These are phyloP conservation scores for Cladophialophora chaetospira DNA, from an alignment of 2,329 filamentous ascomycete species.

Conservation along the genomic window DNA sequence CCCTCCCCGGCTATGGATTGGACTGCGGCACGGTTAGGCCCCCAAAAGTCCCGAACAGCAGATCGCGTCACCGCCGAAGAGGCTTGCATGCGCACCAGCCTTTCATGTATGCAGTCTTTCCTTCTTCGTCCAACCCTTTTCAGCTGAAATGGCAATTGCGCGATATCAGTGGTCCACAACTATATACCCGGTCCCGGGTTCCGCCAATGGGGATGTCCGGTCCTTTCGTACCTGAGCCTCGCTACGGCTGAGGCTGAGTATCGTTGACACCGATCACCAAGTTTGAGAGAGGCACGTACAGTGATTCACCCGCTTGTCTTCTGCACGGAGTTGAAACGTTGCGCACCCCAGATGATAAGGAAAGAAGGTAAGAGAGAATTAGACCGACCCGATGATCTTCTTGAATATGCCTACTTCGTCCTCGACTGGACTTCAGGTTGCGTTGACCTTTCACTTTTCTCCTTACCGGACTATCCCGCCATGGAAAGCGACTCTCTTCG, in stretches of 20 bases:
- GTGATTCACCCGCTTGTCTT: too few species aligned
- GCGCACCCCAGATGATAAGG: too few species aligned
- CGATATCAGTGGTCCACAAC: constrained; percentile 10
- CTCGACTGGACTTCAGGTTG: not conserved
- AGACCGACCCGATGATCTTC: too few species aligned
- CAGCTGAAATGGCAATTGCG: not conserved
- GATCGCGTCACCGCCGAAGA: not conserved
- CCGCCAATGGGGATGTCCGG: constrained; percentile 1
- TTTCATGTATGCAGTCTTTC: not conserved
- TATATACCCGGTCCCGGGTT: not conserved
- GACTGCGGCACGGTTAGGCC: not conserved
- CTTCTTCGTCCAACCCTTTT: not conserved
- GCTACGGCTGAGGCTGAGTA: not conserved
- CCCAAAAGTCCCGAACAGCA: not conserved
- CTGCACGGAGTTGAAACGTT: too few species aligned
- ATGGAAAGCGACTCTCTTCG: constrained; percentile 10
- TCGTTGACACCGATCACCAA: too few species aligned
- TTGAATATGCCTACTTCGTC: too few species aligned
- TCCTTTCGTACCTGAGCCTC: not conserved
- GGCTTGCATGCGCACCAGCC: not conserved
- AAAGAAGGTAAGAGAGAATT: too few species aligned
- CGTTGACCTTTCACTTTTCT: not conserved
- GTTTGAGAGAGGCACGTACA: too few species aligned
- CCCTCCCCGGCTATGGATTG: not conserved
- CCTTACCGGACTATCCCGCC: not conserved